Evolutionary conservation across 805 yeast genomes (phyloP).

Genomic region (Monosporozyma aquatica): DNA sequence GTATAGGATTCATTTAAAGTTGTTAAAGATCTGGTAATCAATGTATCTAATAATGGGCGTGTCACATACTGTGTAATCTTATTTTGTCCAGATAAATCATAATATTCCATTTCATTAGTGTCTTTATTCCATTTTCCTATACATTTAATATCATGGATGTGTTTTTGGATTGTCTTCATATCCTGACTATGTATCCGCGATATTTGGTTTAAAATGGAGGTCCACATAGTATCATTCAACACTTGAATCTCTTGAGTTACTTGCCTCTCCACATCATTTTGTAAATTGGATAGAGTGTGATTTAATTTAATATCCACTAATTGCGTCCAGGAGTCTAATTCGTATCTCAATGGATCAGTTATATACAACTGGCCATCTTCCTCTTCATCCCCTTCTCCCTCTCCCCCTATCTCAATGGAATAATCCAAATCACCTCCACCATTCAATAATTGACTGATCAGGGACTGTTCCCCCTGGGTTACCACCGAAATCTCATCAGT

Average conservation of each 20-base stretch:
- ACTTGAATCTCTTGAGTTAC: not conserved
- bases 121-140: slow-evolving; percentile 19
- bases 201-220: not conserved
- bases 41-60: slow-evolving; percentile 34
- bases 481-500: not conserved
- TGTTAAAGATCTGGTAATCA: not conserved
- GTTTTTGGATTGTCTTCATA: not conserved
- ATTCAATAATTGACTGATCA: not conserved
- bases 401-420: too few species aligned
- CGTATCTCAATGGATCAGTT: slow-evolving; percentile 16
- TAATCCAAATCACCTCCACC: not conserved
- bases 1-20: not conserved
- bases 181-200: too few species aligned
- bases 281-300: slow-evolving; percentile 15
- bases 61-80: slow-evolving; percentile 32
- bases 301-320: slow-evolving; percentile 32
- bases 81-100: slow-evolving; percentile 25
- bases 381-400: too few species aligned
- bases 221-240: not conserved
- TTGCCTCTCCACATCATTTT: not conserved
- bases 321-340: slow-evolving; percentile 29
- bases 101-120: slow-evolving; percentile 20
- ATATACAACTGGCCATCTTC: not conserved
- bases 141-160: slow-evolving; percentile 31
- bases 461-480: not conserved